Evolutionary conservation across 805 yeast species (phyloP), one percentile per base, ranked within the genome.

Genomic region (Priceomyces melissophilus): DNA sequence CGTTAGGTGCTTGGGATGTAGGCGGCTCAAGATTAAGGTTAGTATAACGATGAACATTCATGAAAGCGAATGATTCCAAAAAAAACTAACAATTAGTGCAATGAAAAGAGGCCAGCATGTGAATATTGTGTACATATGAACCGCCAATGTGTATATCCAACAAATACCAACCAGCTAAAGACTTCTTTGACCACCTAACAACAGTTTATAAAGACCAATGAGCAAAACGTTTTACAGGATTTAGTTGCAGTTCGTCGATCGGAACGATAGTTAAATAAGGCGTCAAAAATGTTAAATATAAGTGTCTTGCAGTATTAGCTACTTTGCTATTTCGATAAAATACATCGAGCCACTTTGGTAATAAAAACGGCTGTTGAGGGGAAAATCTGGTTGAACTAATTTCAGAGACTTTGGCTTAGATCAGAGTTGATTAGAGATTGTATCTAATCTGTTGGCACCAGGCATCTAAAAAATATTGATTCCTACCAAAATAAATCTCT

Each of bases 51-150:
- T 32, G 16, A n/a, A n/a, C n/a, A n/a, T n/a, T n/a, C n/a, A n/a
- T n/a, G n/a, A n/a, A n/a, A n/a, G n/a, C n/a, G n/a, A n/a, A n/a
- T n/a, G n/a, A n/a, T n/a, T n/a, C n/a, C n/a, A n/a, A n/a, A n/a
- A n/a, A 11, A 13, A 7, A 32, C 34, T 32, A 32, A 32, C 16
- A 13, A 7, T 11, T 15, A 49, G 57, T 60, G 63, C 40, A 48
- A 60, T 39, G 57, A 54, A 28, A 56, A 42, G 4, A 42, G 40
- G 35, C 63, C 65, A 3, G 23, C 43, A 3, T 60, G 65, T 42
- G 65, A 60, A 32, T 60, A 60, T 39, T 60, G 65, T 29, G 33
- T 32, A 3, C 52, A 57, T 38, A 52, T 58, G 12, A 41, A 43
- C 16, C 36, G 59, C 9, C 39, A 38, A 7, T 60, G 65, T 38